Evolutionary conservation across 2,329 filamentous ascomycete species (phyloP), one percentile per base, ranked within the genome.

Genomic region (Sclerotinia glacialis): DNA sequence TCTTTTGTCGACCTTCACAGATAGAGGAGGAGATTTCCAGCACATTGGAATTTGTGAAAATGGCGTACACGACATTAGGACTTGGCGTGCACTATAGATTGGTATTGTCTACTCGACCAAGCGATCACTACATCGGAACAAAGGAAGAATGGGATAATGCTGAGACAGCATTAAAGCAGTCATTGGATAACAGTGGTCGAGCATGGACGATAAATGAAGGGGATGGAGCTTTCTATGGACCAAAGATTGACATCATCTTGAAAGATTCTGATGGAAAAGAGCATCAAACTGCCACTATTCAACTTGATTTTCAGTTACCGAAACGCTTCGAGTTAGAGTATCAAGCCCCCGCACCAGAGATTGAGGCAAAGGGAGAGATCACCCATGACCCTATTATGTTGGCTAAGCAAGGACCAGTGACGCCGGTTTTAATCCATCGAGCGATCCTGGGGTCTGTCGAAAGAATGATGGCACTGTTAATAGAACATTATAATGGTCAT

Each of bases 201-300:
- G 79, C 84, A 46, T 96, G 91, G 90, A 84, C 83, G 2, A 72
- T 94, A 67, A 94, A 93, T 69, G 84, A 89, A 72, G 92, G 91
- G 14, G 92, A 96, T 68, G 92, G 93, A 18, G 92, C 92, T 5
- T 96, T 96, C 75, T 96, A 96, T 74, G 92, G 93, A 0, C 92
- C 93, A 42, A 96, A 96, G 79, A 96, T 96, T 70, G 92, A 96
- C 74, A 90, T 96, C 54, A 86, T 96, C 49, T 78, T 96, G 55
- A 86, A 85, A 68, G 92, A 96, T 75, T 88, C 89, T 0, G 85
- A 91, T 73, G 91, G 91, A 9, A 96, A 94, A 75, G 90, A 93
- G 73, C 92, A 96, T 75, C 92, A 96, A 76, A 91, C 93, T 3
- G 93, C 92, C 3, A 96, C 92, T 0, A 89, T 96, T 61, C 92